Conservation (phyloP, 345 rosid species). For the Populus alba region DNA sequence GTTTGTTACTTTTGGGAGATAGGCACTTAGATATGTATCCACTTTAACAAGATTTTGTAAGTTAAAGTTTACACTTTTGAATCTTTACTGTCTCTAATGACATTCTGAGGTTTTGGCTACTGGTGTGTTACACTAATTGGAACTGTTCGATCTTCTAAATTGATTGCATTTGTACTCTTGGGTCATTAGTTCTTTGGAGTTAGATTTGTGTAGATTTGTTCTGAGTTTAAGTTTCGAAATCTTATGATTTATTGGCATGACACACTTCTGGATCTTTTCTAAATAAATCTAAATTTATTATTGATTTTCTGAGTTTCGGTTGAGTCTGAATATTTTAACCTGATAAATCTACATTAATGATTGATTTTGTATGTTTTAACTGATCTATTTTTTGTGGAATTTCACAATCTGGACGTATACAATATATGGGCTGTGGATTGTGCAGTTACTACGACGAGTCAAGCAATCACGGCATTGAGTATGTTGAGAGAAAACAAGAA, state of each 20-base stretch:
- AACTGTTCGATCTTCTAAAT: constrained; percentile 9
- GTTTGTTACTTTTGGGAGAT: constrained; percentile 5
- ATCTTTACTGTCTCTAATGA: neutral
- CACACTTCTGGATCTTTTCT: neutral
- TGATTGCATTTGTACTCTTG: constrained; percentile 2
- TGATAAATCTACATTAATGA: neutral
- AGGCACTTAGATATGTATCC: constrained; percentile 11
- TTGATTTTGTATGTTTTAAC: constrained; percentile 11
- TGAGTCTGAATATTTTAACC: neutral
- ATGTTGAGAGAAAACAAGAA: constrained; percentile 68
- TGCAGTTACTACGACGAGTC: constrained; percentile 66
- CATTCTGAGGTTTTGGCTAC: constrained; percentile 2
- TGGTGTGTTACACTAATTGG: neutral
- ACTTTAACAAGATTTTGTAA: constrained; percentile 14
- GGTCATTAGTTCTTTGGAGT: neutral
- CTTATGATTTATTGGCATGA: constrained; percentile 4
- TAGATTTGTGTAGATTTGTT: neutral
- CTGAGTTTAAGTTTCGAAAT: neutral
- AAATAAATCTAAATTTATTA: neutral
- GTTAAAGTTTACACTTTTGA: neutral
- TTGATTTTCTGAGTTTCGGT: constrained; percentile 1
- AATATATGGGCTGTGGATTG: constrained; percentile 15
- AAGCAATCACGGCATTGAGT: constrained; percentile 53
- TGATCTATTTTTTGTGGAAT: constrained; percentile 3
- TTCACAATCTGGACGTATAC: constrained; percentile 4